Conservation (phyloP, 495 filamentous ascomycete species). For the Penicillium soppii region DNA sequence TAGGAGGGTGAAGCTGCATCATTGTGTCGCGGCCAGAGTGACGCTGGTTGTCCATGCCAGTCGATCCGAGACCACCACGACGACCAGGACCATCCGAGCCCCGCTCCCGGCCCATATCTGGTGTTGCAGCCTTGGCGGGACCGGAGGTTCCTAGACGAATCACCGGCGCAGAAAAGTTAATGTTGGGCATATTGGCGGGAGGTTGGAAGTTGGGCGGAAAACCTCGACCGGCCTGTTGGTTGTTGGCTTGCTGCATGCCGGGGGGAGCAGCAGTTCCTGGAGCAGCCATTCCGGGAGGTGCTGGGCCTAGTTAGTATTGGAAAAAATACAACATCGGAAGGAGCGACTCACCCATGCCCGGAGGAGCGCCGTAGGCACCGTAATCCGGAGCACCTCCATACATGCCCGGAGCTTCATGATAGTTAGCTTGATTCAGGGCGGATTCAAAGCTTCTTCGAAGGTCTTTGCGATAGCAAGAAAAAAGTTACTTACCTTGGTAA, state of each 20-base stretch:
- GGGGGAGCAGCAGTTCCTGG: constrained; percentile 78
- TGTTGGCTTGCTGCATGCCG: constrained; percentile 73
- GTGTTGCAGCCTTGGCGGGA: constrained; percentile 62
- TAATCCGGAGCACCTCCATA: constrained; percentile 75
- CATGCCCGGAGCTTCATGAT: constrained; percentile 43
- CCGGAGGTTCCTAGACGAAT: constrained; percentile 82
- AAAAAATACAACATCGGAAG: constrained; percentile 1
- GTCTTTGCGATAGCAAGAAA: not conserved
- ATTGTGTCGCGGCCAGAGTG: constrained; percentile 70
- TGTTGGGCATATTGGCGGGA: constrained; percentile 90
- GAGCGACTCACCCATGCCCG: constrained; percentile 74
- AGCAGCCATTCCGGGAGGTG: constrained; percentile 51
- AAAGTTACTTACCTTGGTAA: constrained; percentile 66
- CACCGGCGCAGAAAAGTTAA: constrained; percentile 96
- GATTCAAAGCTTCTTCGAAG: not conserved
- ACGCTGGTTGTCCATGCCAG: constrained; percentile 64
- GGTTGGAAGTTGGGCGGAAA: constrained; percentile 86
- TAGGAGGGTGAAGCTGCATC: constrained; percentile 79
- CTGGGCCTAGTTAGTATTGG: constrained; percentile 23
- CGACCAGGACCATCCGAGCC: constrained; percentile 49
- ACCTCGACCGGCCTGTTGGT: constrained; percentile 64
- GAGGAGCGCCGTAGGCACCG: constrained; percentile 71
- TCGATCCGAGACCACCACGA: constrained; percentile 66
- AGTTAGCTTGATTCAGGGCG: constrained; percentile 9
- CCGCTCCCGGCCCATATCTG: constrained; percentile 49